Percentiles rank a stretch among this genome's conserved stretches.
Evolutionary conservation across 1,139 yeast species (phyloP).

Genomic region (Kurtzmaniella quercitrusa): DNA sequence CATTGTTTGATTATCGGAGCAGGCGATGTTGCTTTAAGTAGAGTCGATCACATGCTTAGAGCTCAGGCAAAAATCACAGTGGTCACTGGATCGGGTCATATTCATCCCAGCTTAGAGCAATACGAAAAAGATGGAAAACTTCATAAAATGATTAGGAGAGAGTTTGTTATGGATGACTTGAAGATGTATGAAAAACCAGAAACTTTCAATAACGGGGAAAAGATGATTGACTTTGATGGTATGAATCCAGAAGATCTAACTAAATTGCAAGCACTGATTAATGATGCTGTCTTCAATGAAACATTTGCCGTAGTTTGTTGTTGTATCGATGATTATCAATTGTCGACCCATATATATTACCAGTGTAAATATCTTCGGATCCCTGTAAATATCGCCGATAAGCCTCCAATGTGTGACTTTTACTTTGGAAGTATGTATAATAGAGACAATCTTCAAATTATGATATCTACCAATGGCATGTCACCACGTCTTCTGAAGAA

Average conservation of each 20-base stretch:
- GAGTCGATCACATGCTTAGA: slow-evolving; percentile 61
- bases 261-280: slow-evolving; percentile 27
- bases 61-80: slow-evolving; percentile 73
- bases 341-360: slow-evolving; percentile 56
- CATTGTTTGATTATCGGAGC: slow-evolving; percentile 76
- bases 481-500: slow-evolving; percentile 72
- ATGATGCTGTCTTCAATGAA: slow-evolving; percentile 28
- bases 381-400: slow-evolving; percentile 82
- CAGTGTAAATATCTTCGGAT: slow-evolving; percentile 51
- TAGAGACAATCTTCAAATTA: slow-evolving; percentile 72
- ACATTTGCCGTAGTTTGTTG: slow-evolving; percentile 66
- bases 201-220: slow-evolving; percentile 4
- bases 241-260: slow-evolving; percentile 16
- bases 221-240: slow-evolving; percentile 5
- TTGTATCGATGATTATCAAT: slow-evolving; percentile 68
- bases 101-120: slow-evolving; percentile 42
- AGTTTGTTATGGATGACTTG: slow-evolving; percentile 43
- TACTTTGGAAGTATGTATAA: slow-evolving; percentile 80
- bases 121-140: slow-evolving; percentile 40
- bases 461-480: slow-evolving; percentile 82
- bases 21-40: slow-evolving; percentile 75
- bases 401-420: slow-evolving; percentile 78
- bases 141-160: slow-evolving; percentile 35
- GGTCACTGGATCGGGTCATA: slow-evolving; percentile 44
- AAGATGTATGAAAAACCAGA: slow-evolving; percentile 39